Percentiles rank a stretch among this genome's conserved stretches.
phyloP scores from a whole-genome alignment of 441 rosid genomes.

The Croton laevigatus region DNA sequence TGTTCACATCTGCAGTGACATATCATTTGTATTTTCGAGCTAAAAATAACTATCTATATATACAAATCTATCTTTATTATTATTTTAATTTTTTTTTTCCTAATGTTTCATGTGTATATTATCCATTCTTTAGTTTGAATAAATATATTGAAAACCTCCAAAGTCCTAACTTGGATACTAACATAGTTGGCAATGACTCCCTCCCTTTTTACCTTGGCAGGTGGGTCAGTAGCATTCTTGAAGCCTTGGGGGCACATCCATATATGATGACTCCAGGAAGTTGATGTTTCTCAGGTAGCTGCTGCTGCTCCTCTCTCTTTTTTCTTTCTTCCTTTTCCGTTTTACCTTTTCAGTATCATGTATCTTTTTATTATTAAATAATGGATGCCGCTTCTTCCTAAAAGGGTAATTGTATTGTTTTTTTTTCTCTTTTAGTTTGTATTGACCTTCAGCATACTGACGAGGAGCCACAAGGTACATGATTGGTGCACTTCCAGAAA shows the following conservation, averaged over 20 bases:
- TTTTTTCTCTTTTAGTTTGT: slow-evolving; percentile 25
- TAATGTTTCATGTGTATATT: neutral
- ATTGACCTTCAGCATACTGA: neutral
- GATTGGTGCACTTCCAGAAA: slow-evolving; percentile 2
- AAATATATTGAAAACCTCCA: neutral
- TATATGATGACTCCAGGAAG: slow-evolving; percentile 32
- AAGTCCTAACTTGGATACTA: neutral
- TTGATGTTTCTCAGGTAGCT: slow-evolving; percentile 25
- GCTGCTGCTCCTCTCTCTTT: neutral
- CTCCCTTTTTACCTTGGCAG: slow-evolving; percentile 36
- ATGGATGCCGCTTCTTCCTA: neutral
- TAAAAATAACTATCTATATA: neutral
- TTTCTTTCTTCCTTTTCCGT: too few relatives aligned
- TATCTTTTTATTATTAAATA: neutral
- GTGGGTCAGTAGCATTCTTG: slow-evolving; percentile 78
- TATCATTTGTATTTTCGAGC: neutral
- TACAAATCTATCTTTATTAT: neutral
- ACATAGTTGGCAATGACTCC: neutral
- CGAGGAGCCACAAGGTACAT: slow-evolving; percentile 10
- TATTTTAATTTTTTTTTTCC: neutral
- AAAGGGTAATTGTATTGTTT: slow-evolving; percentile 8
- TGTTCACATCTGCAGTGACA: neutral
- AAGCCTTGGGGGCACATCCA: slow-evolving; percentile 49
- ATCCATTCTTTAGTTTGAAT: neutral
- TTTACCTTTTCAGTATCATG: neutral